Conservation (phyloP, 495 filamentous ascomycete genomes). For the Elasticomyces elasticus region DNA sequence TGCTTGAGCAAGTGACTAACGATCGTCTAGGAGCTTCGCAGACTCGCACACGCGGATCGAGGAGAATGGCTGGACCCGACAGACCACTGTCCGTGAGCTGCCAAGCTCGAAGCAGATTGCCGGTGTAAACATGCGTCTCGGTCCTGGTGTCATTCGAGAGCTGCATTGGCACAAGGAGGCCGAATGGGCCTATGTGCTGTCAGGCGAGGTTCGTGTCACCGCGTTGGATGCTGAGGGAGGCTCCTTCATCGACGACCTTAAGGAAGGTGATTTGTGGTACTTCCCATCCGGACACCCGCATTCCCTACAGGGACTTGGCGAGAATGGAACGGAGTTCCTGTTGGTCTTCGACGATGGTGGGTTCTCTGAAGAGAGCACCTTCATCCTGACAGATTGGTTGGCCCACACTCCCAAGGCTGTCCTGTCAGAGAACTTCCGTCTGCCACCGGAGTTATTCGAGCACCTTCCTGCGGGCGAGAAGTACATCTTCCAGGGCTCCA, state of each 20-base stretch:
- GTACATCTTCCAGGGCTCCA: conserved; percentile 53
- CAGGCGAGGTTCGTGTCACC: conserved; percentile 35
- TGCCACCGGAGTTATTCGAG: conserved; percentile 48
- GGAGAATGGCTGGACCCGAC: conserved; percentile 60
- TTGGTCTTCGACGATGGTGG: conserved; percentile 59
- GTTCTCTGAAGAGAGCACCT: conserved; percentile 64
- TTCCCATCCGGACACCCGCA: conserved; percentile 64
- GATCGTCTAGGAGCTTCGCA: conserved; percentile 45
- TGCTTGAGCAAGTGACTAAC: not conserved
- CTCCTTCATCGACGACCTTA: conserved; percentile 59
- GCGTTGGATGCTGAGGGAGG: conserved; percentile 59
- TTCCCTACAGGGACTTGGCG: conserved; percentile 54
- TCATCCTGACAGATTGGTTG: conserved; percentile 58
- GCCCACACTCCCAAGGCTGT: conserved; percentile 55
- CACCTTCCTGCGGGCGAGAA: conserved; percentile 49
- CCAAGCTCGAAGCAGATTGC: conserved; percentile 51
- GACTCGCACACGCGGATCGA: conserved; percentile 59
- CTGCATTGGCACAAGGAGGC: conserved; percentile 61
- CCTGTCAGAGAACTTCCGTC: conserved; percentile 54
- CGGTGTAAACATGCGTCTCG: conserved; percentile 59
- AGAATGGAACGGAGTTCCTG: conserved; percentile 61
- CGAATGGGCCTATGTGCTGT: conserved; percentile 58
- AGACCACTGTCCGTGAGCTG: conserved; percentile 54
- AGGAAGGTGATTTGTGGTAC: conserved; percentile 64
- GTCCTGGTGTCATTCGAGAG: conserved; percentile 58